Evolutionary conservation across 441 rosid species (phyloP).

Genomic region (Oxalis stricta): DNA sequence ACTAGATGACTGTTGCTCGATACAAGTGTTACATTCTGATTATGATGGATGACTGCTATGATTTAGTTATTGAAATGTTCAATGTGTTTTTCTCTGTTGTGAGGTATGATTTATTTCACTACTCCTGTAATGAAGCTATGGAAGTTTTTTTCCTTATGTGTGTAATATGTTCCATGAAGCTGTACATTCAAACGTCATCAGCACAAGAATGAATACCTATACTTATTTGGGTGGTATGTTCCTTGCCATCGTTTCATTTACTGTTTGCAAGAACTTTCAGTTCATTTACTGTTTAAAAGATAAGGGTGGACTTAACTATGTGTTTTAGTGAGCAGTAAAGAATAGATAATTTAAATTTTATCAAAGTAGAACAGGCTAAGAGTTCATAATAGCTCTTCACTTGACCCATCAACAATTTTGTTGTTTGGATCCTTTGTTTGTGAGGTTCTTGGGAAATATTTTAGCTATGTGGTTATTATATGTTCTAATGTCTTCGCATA

Average conservation of each 20-base stretch:
- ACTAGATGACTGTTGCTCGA: slow-evolving; percentile 60
- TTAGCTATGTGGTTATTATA: not conserved
- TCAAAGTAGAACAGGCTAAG: not conserved
- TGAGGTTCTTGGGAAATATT: not conserved
- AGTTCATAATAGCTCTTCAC: not conserved
- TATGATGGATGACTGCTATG: slow-evolving; percentile 61
- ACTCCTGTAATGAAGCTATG: not conserved
- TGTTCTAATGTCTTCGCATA: not conserved
- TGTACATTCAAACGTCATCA: too few relatives aligned
- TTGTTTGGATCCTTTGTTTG: not conserved
- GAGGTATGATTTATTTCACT: slow-evolving; percentile 37
- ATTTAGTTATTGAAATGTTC: slow-evolving; percentile 71
- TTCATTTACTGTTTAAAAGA: too few relatives aligned
- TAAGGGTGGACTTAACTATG: too few relatives aligned
- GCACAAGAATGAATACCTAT: too few relatives aligned
- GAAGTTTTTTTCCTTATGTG: not conserved
- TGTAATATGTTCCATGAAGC: too few relatives aligned
- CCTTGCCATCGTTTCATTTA: too few relatives aligned
- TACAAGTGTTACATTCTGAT: slow-evolving; percentile 68
- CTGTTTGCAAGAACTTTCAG: too few relatives aligned
- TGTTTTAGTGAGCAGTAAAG: not conserved
- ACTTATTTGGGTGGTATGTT: too few relatives aligned
- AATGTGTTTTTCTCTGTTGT: slow-evolving; percentile 57
- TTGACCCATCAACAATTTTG: too few relatives aligned
- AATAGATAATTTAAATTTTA: too few relatives aligned